Conservation (phyloP, 2,329 filamentous ascomycete species). For the Botrytis byssoidea region DNA sequence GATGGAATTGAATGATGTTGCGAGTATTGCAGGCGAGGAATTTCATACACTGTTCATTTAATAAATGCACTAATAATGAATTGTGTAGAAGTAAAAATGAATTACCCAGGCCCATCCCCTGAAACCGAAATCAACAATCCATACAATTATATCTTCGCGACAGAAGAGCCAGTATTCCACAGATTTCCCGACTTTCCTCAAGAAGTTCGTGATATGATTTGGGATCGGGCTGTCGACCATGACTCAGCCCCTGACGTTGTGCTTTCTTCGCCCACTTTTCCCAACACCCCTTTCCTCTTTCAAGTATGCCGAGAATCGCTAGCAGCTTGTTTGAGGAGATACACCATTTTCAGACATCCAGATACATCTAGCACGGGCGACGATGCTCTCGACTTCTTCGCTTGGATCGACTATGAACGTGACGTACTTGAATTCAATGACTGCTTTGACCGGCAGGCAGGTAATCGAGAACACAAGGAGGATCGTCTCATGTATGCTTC, state of each 20-base stretch:
- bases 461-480: no score
- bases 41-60: background rate
- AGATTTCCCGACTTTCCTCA: background rate
- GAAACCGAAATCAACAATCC: background rate
- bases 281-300: background rate
- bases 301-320: background rate
- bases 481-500: no score
- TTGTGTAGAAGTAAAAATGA: background rate
- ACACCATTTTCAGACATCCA: background rate
- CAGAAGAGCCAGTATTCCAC: background rate
- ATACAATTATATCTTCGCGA: no score
- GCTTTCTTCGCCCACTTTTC: accelerated
- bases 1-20: background rate
- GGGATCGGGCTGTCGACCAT: background rate
- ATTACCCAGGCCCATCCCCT: background rate
- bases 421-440: background rate
- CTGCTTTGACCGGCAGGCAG: no score
- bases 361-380: background rate
- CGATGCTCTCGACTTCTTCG: background rate
- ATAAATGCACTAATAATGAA: background rate
- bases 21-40: background rate
- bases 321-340: background rate
- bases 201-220: background rate
- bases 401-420: background rate
- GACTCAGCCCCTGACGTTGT: background rate